phyloP scores from a whole-genome alignment of 164 flowering plant genomes.

The Amborella trichopoda region DNA sequence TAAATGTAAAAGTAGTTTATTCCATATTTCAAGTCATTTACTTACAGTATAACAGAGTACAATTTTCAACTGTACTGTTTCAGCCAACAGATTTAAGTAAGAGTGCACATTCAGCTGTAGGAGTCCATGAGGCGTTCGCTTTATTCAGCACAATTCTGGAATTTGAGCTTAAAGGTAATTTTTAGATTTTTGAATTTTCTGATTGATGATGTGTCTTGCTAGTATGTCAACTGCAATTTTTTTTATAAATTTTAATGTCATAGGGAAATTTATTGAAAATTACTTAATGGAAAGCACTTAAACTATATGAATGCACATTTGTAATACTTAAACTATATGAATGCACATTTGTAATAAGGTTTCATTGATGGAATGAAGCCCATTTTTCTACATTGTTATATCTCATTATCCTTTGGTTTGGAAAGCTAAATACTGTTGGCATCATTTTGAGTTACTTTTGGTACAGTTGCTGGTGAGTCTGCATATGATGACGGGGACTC shows the following conservation, averaged over 20 bases:
- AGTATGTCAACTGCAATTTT: neutral
- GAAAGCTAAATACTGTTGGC: no score
- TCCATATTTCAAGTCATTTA: no score
- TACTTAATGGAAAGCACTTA: no score
- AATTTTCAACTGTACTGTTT: slow-evolving; percentile 1
- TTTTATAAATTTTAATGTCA: neutral
- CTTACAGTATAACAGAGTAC: no score
- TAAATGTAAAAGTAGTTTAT: no score
- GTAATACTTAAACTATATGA: no score
- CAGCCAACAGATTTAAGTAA: slow-evolving; percentile 44
- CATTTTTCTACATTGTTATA: no score
- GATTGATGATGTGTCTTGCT: neutral
- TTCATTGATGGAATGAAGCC: no score
- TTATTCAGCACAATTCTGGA: slow-evolving; percentile 66
- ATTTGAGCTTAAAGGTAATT: slow-evolving; percentile 71
- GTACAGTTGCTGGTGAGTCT: slow-evolving; percentile 66
- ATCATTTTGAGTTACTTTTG: slow-evolving; percentile 13
- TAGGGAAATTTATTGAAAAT: no score
- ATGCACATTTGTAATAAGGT: no score
- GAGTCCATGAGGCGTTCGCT: slow-evolving; percentile 47
- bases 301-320: no score
- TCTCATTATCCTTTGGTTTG: no score
- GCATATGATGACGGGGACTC: slow-evolving; percentile 57
- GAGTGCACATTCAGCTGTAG: slow-evolving; percentile 52
- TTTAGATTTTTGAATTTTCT: neutral